Evolutionary conservation across 1,284 basidiomycete genomes (phyloP), one percentile per base, ranked within the genome.

Genomic region (Cystobasidium pallidum): DNA sequence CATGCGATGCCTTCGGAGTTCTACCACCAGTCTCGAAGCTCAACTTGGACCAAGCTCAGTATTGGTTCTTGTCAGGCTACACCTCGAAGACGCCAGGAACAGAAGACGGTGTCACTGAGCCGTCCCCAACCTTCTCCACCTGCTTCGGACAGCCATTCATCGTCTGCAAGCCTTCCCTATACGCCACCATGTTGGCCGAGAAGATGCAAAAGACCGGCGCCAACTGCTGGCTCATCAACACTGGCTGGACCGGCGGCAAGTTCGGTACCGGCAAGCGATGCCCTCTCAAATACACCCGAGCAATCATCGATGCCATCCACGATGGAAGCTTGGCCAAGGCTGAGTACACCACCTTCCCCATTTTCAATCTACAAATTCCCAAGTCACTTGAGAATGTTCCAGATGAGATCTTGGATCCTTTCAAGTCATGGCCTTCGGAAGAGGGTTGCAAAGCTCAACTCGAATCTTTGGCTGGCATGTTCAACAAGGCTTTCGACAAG

Each of bases 201-300:
- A 89, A 91, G 80, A 99, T 99, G 95, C 83, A 89, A 73, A 87
- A 89, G 83, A 86, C 91, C 84, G 88, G 92, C 75, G 94, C 94
- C 80, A 84, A 95, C 83, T 97, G 94, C 85, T 99, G 92, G 92
- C 87, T 99, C 80, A 92, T 99, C 87, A 98, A 99, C 89, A 98
- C 95, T 24, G 95, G 95, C 79, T 99, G 95, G 95, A 91, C 91
- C 71, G 90, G 91, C 74, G 95, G 95, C 82, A 94, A 93, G 83
- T 99, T 89, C 81, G 95, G 95, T 72, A 82, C 82, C 39, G 83
- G 82, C 49, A 91, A 91, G 83, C 91, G 94, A 76, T 97, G 94
- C 87, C 90, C 94, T 34, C 88, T 97, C 84, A 92, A 91, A 82
- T 92, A 68, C 57, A 76, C 66, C 47, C 62, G 64, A 43, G 71